Evolutionary conservation across 2,329 filamentous ascomycete species (phyloP), one percentile per base, ranked within the genome.

Genomic region (Neofusicoccum laricinum): DNA sequence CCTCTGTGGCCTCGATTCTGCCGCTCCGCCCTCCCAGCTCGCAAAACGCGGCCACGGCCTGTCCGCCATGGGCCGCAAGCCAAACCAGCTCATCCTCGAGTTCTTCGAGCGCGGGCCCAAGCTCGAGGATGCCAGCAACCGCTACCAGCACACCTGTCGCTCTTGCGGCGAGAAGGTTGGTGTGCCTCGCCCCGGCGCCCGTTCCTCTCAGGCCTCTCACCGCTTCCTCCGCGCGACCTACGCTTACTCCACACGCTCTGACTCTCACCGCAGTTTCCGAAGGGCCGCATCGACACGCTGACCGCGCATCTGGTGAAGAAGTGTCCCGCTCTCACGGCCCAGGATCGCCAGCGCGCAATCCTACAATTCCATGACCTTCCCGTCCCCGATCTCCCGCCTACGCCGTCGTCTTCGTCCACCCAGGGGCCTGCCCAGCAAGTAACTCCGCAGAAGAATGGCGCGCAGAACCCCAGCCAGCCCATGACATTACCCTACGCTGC

Each of bases 91-190:
- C 70, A 93, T 97, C 76, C 85, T 91, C 76, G 88, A 94, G 78
- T 95, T 92, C 82, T 97, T 97, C 77, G 87, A 91, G 76, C 87
- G 93, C 70, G 93, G 93, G 10, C 86, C 87, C 43, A 97, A 97
- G 79, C 85, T 97, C 71, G 88, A 90, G 73, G 92, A 97, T 79
- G 90, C 91, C 68, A 95, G 91, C 81, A 97, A 96, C 77, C 88
- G 93, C 65, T 97, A 97, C 74, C 89, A 92, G 71, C 92, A 97
- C 74, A 95, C 91, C 12, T 97, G 93, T 85, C 94, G 91, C 77
- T 85, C 88, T 69, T 96, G 92, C 76, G 92, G 92, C 69, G 90
- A 95, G 78, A 90, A 90, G 70, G 79, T 80, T 61, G 48, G 38
- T 55, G 34, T 55, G 30, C 57, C 50, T 41, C 57, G 57, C 41